Evolutionary conservation across 306 rosid genomes (phyloP).

Genomic region (Quercus gilva): DNA sequence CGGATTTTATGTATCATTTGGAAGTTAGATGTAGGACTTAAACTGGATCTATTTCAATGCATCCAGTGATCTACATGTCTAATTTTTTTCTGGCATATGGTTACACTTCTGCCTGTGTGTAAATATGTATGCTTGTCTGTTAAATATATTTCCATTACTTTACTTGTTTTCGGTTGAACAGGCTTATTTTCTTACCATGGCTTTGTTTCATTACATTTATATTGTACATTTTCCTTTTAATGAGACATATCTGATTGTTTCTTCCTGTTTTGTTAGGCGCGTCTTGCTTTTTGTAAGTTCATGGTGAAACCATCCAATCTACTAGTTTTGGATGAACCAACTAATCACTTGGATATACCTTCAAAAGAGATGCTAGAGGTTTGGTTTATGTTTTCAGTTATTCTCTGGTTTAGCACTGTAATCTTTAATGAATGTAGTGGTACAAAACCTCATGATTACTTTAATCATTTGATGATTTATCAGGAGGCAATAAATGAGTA

Average conservation of each 20-base stretch:
- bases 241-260: slow-evolving; percentile 15
- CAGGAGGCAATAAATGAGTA: slow-evolving; percentile 91
- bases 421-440: background rate
- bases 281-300: slow-evolving; percentile 95
- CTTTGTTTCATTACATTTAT: background rate
- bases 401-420: slow-evolving; percentile 8
- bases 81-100: background rate
- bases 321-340: slow-evolving; percentile 93
- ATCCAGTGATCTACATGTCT: background rate
- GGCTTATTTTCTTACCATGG: background rate
- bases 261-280: slow-evolving; percentile 61
- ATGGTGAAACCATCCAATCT: slow-evolving; percentile 93
- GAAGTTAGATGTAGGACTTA: background rate
- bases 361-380: slow-evolving; percentile 99
- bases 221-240: background rate
- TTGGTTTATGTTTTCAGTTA: slow-evolving; percentile 15
- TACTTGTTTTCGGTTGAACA: background rate
- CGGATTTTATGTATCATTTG: too few species aligned
- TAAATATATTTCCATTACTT: background rate
- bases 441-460: background rate
- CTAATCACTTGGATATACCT: slow-evolving; percentile 98
- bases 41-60: background rate
- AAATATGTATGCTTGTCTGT: background rate
- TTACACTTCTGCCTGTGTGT: background rate
- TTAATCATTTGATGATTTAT: slow-evolving; percentile 25